Evolutionary conservation across 495 filamentous ascomycete genomes (phyloP).

Genomic region (Bacidia rubella): DNA sequence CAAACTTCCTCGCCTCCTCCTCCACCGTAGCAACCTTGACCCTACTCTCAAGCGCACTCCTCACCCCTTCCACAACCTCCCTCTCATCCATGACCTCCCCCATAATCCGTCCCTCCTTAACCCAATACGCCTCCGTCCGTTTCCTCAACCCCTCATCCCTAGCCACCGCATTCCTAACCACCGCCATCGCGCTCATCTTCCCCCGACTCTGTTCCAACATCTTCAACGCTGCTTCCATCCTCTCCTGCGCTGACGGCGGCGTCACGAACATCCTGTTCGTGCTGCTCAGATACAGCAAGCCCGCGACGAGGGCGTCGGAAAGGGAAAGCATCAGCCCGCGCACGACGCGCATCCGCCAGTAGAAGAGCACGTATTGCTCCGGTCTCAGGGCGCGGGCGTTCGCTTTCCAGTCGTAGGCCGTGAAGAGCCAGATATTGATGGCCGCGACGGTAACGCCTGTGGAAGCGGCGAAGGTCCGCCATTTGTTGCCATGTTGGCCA

Average conservation of each 20-base stretch:
- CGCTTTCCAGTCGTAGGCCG: constrained; percentile 44
- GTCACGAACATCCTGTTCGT: constrained; percentile 58
- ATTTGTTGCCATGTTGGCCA: constrained; percentile 44
- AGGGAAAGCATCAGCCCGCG: constrained; percentile 45
- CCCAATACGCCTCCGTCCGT: constrained; percentile 46
- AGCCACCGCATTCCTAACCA: constrained; percentile 45
- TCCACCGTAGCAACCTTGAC: constrained; percentile 15
- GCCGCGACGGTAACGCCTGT: constrained; percentile 44
- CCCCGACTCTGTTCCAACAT: constrained; percentile 30
- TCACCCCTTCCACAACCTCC: constrained; percentile 19
- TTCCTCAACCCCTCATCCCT: constrained; percentile 40
- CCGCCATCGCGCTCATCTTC: constrained; percentile 40
- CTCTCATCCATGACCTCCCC: constrained; percentile 20
- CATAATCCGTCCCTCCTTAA: constrained; percentile 24
- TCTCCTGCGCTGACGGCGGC: constrained; percentile 36
- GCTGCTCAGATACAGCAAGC: constrained; percentile 53
- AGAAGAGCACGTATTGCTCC: constrained; percentile 49
- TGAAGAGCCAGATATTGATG: constrained; percentile 48
- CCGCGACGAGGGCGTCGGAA: constrained; percentile 46
- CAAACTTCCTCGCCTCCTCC: constrained; percentile 17
- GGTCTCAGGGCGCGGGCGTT: constrained; percentile 46
- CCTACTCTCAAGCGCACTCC: constrained; percentile 16
- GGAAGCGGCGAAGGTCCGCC: constrained; percentile 58
- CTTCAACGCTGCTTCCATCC: constrained; percentile 29
- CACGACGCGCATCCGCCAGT: constrained; percentile 48